phyloP scores from a whole-genome alignment of 495 filamentous ascomycete genomes.

The Amphirosellinia nigrospora region DNA sequence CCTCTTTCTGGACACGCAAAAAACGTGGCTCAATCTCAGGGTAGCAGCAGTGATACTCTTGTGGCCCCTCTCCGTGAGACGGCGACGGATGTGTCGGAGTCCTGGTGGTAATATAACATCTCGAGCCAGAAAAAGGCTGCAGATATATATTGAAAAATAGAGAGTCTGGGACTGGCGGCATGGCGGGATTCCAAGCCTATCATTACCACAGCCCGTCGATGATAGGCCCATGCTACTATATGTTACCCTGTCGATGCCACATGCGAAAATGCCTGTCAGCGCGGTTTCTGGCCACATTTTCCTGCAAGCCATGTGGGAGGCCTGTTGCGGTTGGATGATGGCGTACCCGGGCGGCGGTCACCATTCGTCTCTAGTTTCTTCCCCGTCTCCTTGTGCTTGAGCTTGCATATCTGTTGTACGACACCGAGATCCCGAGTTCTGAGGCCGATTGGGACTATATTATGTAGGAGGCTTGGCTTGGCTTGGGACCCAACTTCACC shows the following conservation, averaged over 20 bases:
- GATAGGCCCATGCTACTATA: conserved; percentile 16
- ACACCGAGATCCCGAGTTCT: not conserved
- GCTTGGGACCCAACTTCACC: not conserved
- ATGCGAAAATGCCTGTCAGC: conserved; percentile 23
- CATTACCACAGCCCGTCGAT: not conserved
- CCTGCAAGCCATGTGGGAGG: conserved; percentile 21
- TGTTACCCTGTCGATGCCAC: conserved; percentile 13
- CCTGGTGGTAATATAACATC: not conserved
- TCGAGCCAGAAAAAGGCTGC: not conserved
- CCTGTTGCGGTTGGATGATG: conserved; percentile 10
- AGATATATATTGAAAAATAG: conserved; percentile 2
- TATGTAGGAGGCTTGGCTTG: not conserved
- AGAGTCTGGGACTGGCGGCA: not conserved
- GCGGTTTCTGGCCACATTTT: conserved; percentile 2
- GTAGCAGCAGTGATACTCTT: not conserved
- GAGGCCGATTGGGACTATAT: not conserved
- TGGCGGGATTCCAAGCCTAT: conserved; percentile 3
- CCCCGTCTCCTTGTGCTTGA: conserved; percentile 3
- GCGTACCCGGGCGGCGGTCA: not conserved
- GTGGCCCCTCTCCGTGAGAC: not conserved
- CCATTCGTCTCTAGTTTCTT: not conserved
- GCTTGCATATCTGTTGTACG: conserved; percentile 2
- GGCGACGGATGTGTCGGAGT: conserved; percentile 1
- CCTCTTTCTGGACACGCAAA: conserved; percentile 4
- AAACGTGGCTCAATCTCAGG: conserved; percentile 12